Base-by-base conservation (phyloP, 2,329 filamentous ascomycete genomes). In the Colletotrichum tanaceti region DNA sequence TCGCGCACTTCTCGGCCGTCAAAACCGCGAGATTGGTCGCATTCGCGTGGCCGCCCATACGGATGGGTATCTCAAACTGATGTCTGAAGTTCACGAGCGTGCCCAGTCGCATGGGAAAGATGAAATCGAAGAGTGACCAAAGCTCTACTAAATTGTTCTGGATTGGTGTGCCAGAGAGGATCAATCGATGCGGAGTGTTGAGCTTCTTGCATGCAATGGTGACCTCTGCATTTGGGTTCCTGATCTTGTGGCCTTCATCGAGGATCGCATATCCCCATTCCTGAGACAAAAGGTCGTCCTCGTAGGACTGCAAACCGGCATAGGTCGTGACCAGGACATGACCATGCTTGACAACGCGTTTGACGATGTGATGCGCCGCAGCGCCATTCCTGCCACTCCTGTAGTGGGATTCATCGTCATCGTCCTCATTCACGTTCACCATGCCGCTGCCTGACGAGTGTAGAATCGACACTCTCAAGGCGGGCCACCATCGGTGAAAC, bases 401-500 rank as follows among this genome's bases (percentile, higher is more conserved):
- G 74, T 71, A 75, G 67, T 63, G 72, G 74, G 77, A 52, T 73
- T 79, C 73, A 7, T 87, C 83, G 72, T 85, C 80, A 49, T 85
- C 79, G 73, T 87, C 79, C 78, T 89, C 81, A 79, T 90, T 81
- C n/a, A 97, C 84, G 72, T 97, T 94, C 61, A 98, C 83, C 95
- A 99, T 98, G 20, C 96, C 97, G 77, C 94, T 98, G 3, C 96
- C 96, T 5, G 96, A 98, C 0, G 93, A 93, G 77, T 99, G 96
- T 57, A 99, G 79, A 70, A 99, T 98, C 0, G 94, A 97, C 5
- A 99, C 96, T 49, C 97, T 89, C 39, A 99, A 84, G n/a, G 96
- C 91, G n/a, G 96, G 96, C 97, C 97, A 99, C 97, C 97, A 99
- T 14, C 91, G 90, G 79, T 99, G 97, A 74, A 99, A 98, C 76